Base-by-base conservation (phyloP, 2,329 filamentous ascomycete genomes). In the Dothidotthia symphoricarpi region DNA sequence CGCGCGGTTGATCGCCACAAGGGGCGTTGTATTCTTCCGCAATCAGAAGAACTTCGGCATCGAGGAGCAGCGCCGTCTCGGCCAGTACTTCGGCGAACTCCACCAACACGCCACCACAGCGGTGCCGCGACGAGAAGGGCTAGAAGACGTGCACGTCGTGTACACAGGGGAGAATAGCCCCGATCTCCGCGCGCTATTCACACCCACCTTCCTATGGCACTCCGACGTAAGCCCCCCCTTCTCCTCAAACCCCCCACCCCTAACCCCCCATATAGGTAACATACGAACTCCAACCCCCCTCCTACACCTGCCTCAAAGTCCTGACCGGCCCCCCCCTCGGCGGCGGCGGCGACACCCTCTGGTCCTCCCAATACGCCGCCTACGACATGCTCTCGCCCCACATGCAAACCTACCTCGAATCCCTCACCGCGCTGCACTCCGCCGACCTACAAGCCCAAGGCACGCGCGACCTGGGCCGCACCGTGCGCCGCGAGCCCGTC, bases 1-100 rank as follows among this genome's bases (percentile, higher is more conserved):
- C 3, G 75, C 75, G 2, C 66, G 75, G 5, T 54, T 79, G 30
- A 73, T 80, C 33, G 72, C 76, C 3, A 71, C 69, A 16, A 67
- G 77, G 28, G 77, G 77, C 3, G 77, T 81, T 0, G 76, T 81
- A 2, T 78, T 80, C 59, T 78, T 80, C 67, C 69, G 77, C 11
- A 64, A 72, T 31, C 77, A 81, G 55, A 68, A 74, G 38, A 73
- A 76, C 47, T 70, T 80, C 16, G 69, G 70, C 43, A 72, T 80
- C 31, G 69, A 78, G n/a, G 66, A 69, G 14, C 76, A 80, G 52
- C 64, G 75, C 8, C 67, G 72, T 37, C 64, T 80, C 3, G 75
- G 75, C 6, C 55, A 64, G 26, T 74, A 79, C 55, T 78, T 76
- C 49, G 77, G 77, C 5, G 69, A 61, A 10, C 58, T 79, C 0